Conservation (phyloP, 1,284 basidiomycete genomes). For the Marasmius sp. region DNA sequence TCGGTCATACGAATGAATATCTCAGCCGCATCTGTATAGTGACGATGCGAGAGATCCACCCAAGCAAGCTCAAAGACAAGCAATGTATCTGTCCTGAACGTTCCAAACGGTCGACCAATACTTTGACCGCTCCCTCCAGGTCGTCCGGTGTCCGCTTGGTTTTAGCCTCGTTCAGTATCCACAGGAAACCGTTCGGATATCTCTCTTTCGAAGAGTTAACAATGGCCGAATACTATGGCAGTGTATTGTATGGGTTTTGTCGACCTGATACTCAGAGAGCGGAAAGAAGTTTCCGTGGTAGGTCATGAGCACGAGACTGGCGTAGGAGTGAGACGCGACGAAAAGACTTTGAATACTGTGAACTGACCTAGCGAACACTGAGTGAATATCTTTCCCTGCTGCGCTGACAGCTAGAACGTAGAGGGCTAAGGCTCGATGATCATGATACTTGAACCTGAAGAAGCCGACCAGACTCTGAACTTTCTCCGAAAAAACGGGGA, state of each 20-base stretch:
- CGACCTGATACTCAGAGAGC: slow-evolving; percentile 70
- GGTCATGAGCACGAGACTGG: slow-evolving; percentile 75
- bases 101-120: too few species aligned
- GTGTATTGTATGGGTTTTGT: slow-evolving; percentile 63
- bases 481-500: slow-evolving; percentile 70
- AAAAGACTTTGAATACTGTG: slow-evolving; percentile 1
- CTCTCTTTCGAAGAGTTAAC: slow-evolving; percentile 55
- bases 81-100: too few species aligned
- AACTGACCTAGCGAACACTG: slow-evolving; percentile 69
- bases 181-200: slow-evolving; percentile 70
- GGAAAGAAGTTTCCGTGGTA: slow-evolving; percentile 72
- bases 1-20: too few species aligned
- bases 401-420: slow-evolving; percentile 68
- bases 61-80: slow-evolving; percentile 78
- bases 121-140: slow-evolving; percentile 64
- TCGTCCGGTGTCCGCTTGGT: slow-evolving; percentile 71
- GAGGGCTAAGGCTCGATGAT: too few species aligned
- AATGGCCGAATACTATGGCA: slow-evolving; percentile 62
- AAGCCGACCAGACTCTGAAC: slow-evolving; percentile 70
- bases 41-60: too few species aligned
- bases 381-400: slow-evolving; percentile 64
- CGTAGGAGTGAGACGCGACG: background rate
- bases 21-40: too few species aligned
- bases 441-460: slow-evolving; percentile 72
- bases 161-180: slow-evolving; percentile 83